Percentiles rank a stretch among this genome's conserved stretches.
These are phyloP conservation scores for Citrus reticulata DNA, from an alignment of 345 rosid species.

Conservation along the genomic window DNA sequence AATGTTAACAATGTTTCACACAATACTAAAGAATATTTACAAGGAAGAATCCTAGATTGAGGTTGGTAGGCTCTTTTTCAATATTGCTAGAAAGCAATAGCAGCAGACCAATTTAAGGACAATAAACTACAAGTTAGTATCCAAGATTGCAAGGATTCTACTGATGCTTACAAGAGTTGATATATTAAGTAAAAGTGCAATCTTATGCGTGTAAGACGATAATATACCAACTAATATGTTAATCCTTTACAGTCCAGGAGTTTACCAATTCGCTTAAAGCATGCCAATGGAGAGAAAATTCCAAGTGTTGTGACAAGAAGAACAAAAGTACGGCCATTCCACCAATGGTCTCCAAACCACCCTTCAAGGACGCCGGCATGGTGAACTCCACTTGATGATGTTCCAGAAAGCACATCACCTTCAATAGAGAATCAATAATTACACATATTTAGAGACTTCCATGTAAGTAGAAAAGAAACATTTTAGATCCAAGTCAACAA, in stretches of 20 bases:
- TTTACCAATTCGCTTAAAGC: slow-evolving; percentile 76
- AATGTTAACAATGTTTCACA: background rate
- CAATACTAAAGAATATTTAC: background rate
- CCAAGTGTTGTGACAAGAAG: slow-evolving; percentile 61
- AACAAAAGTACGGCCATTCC: slow-evolving; percentile 63
- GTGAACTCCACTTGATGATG: slow-evolving; percentile 71
- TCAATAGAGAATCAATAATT: slow-evolving; percentile 10
- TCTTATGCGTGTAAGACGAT: background rate
- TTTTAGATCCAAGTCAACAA: background rate
- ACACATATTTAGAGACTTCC: slow-evolving; percentile 3
- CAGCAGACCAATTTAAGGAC: background rate
- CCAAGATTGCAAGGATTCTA: background rate
- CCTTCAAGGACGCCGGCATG: slow-evolving; percentile 84
- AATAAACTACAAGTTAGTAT: background rate
- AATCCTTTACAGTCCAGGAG: slow-evolving; percentile 1
- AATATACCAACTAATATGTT: background rate
- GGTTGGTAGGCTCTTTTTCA: background rate
- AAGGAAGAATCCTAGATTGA: background rate
- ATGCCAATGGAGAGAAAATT: slow-evolving; percentile 73
- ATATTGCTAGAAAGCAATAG: background rate
- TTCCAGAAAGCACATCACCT: slow-evolving; percentile 88
- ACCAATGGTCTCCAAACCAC: slow-evolving; percentile 84
- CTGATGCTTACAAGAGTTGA: background rate
- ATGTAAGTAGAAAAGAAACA: background rate
- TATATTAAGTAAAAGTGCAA: background rate